Conservation (phyloP, 2,329 filamentous ascomycete species). For the Fusarium circinatum region DNA sequence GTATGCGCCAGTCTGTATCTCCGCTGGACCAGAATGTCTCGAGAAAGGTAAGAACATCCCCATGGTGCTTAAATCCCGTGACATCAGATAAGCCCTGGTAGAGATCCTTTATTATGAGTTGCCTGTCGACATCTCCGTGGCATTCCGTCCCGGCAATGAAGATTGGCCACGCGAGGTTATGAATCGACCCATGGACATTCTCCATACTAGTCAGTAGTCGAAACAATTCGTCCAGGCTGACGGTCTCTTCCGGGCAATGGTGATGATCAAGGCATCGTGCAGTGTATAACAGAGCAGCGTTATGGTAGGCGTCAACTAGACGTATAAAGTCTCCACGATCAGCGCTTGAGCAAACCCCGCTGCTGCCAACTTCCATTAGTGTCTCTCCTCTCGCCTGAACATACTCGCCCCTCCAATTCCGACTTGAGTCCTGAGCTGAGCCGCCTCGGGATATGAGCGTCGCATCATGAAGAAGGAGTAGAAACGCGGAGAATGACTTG, state of each 20-base stretch:
- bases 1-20: neutral
- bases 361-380: accelerated
- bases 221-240: neutral
- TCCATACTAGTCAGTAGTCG: neutral
- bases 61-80: neutral
- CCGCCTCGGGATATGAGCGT: accelerated
- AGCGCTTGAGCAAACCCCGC: accelerated
- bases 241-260: accelerated
- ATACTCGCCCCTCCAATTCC: neutral
- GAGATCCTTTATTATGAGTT: accelerated
- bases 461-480: neutral
- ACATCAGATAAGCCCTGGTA: neutral
- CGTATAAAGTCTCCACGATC: neutral
- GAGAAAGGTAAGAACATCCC: neutral
- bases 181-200: neutral
- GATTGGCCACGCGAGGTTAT: neutral
- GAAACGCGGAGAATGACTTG: accelerated
- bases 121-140: accelerated
- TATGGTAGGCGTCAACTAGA: neutral
- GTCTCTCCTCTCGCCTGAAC: neutral
- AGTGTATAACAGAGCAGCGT: neutral
- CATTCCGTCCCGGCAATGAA: neutral
- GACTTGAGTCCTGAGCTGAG: accelerated
- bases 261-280: neutral
- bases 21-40: accelerated